Evolutionary conservation across 108 stramenopile species (phyloP), one percentile per base, ranked within the genome.

Genomic region (Nitzschia inconspicua): DNA sequence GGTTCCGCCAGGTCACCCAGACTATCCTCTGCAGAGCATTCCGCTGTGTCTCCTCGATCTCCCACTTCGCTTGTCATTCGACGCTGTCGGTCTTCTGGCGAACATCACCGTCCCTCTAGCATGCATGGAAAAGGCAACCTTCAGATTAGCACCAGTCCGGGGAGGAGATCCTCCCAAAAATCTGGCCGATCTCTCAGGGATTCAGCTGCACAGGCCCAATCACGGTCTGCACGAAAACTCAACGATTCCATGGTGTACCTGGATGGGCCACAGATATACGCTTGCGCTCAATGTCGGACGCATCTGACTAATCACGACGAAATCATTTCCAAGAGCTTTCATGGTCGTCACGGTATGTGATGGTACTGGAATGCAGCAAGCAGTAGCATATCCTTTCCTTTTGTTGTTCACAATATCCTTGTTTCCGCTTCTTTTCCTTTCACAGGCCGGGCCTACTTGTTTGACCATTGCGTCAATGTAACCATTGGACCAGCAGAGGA

Each of bases 281-380:
- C 87, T 6, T 97, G 96, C 67, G 84, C 65, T 11, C 70, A 89
- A 20, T 97, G 96, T 57, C 66, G 93, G 20, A 95, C 93, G 3
- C 94, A 97, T 63, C 68, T 97, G 56, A 91, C 96, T 7, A 84
- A 78, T 65, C 88, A 93, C 62, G 93, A 95, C 65, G 93, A 95
- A 48, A 91, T 97, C 40, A 88, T 97, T 28, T 92, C 90, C 34
- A 95, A 97, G 70, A 86, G 83, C 50, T 97, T 97, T 65, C 96
- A 97, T 70, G 96, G 96, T 23, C 82, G 93, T 11, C 84, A 91
- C 53, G 90, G 94, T 87, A 65, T 76, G 89, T 63, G 22, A 47
- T 22, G n/a, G 22, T n/a, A 22, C 29, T 14, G 20, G 32, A 50
- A 10, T 56, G 8, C 4, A 20, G 34, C 37, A 34, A 14, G 31